A percentile compares a stretch with the other conserved stretches of the same genome.
phyloP scores from a whole-genome alignment of 768 basidiomycete genomes.

The Amanita phalloides region DNA sequence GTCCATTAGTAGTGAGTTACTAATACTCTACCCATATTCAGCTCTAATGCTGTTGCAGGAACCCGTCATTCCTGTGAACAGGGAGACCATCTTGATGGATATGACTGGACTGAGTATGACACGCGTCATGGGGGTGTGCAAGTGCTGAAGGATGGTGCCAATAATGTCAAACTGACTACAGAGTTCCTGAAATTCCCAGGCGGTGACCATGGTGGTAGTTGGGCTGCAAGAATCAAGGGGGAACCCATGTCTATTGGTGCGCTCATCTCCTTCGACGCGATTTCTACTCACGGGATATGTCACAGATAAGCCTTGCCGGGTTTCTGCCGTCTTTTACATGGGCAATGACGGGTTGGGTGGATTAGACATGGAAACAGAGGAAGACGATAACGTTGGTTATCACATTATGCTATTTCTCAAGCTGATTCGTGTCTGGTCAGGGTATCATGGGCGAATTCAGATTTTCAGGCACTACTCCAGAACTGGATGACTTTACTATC shows the following conservation, averaged over 20 bases:
- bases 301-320: conserved; percentile 40
- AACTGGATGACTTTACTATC: conserved; percentile 76
- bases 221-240: conserved; percentile 80
- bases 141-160: conserved; percentile 66
- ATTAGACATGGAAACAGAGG: conserved; percentile 69
- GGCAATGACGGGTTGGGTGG: conserved; percentile 84
- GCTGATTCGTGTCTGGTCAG: conserved; percentile 24
- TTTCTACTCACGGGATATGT: conserved; percentile 1
- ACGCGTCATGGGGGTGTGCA: conserved; percentile 79
- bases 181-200: conserved; percentile 82
- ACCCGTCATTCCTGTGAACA: conserved; percentile 87
- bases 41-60: conserved; percentile 27
- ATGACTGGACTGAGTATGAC: conserved; percentile 86
- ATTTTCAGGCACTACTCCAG: conserved; percentile 64
- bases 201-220: conserved; percentile 76
- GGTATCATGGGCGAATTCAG: conserved; percentile 63
- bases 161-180: conserved; percentile 80
- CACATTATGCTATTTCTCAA: background rate
- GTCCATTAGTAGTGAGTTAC: conserved; percentile 48
- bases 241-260: conserved; percentile 61
- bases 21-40: conserved; percentile 1
- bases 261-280: conserved; percentile 10
- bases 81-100: conserved; percentile 66
- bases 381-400: conserved; percentile 55
- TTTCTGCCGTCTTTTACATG: conserved; percentile 78